Percentiles rank a stretch among this genome's conserved stretches.
These are phyloP conservation scores for Lodderomyces pseudojiufengensis DNA, from an alignment of 1,139 yeast species.

Conservation along the genomic window DNA sequence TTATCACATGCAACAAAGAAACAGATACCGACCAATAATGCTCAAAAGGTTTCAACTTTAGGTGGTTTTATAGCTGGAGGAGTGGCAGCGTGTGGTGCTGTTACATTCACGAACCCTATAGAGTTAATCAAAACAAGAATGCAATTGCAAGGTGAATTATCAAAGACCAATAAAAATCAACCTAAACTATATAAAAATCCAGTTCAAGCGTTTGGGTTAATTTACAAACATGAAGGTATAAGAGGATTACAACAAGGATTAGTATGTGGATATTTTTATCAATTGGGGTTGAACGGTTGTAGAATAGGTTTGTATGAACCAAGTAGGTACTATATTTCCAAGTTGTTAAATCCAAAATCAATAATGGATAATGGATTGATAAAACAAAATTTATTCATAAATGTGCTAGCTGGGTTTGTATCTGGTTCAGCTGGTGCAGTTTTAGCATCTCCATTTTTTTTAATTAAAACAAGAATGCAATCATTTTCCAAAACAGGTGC, in stretches of 20 bases:
- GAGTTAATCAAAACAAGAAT: slow-evolving; percentile 91
- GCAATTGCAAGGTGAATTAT: slow-evolving; percentile 93
- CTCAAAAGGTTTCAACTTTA: slow-evolving; percentile 55
- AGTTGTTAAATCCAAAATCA: slow-evolving; percentile 45
- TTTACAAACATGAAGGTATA: slow-evolving; percentile 77
- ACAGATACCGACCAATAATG: slow-evolving; percentile 14
- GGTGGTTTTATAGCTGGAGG: slow-evolving; percentile 96
- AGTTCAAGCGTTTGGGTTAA: slow-evolving; percentile 75
- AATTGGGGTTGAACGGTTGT: slow-evolving; percentile 87
- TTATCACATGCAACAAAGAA: slow-evolving; percentile 1
- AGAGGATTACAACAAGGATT: slow-evolving; percentile 88
- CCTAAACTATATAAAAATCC: slow-evolving; percentile 73
- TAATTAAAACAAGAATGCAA: slow-evolving; percentile 95
- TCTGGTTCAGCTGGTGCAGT: slow-evolving; percentile 91
- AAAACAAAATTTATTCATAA: slow-evolving; percentile 60
- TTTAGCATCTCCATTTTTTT: slow-evolving; percentile 84
- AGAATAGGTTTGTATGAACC: slow-evolving; percentile 95
- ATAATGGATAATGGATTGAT: slow-evolving; percentile 37
- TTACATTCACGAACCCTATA: slow-evolving; percentile 92
- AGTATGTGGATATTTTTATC: slow-evolving; percentile 78
- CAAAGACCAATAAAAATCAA: slow-evolving; percentile 44
- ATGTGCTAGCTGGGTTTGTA: slow-evolving; percentile 76
- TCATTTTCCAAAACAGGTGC: slow-evolving; percentile 62
- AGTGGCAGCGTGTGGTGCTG: slow-evolving; percentile 96
- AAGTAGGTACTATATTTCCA: slow-evolving; percentile 58